Conservation (phyloP, 768 basidiomycete species). For the Exidia glandulosa region DNA sequence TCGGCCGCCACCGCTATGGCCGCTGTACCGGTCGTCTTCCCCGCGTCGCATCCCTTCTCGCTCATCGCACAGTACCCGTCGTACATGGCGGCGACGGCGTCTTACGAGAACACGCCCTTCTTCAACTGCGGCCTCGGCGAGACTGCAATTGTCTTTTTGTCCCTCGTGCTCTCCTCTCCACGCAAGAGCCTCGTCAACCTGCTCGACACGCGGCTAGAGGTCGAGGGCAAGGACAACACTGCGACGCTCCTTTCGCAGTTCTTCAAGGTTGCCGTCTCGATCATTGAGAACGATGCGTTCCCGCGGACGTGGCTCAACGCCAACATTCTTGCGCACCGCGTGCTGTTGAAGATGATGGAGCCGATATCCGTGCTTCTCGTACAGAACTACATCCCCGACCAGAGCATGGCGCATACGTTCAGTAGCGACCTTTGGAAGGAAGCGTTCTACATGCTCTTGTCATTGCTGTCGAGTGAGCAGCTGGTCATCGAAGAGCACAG, state of each 20-base stretch:
- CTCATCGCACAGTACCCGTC: slow-evolving; percentile 41
- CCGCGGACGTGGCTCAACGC: slow-evolving; percentile 87
- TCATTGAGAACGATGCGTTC: slow-evolving; percentile 80
- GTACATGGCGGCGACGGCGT: slow-evolving; percentile 21
- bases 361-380: slow-evolving; percentile 68
- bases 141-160: slow-evolving; percentile 72
- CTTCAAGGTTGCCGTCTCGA: slow-evolving; percentile 71
- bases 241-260: slow-evolving; percentile 58
- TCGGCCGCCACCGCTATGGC: slow-evolving; percentile 47
- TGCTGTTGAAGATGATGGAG: slow-evolving; percentile 81
- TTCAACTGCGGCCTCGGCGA: slow-evolving; percentile 79
- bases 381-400: slow-evolving; percentile 66
- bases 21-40: slow-evolving; percentile 70
- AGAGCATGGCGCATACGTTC: slow-evolving; percentile 53
- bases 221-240: slow-evolving; percentile 80
- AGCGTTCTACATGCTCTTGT: slow-evolving; percentile 70
- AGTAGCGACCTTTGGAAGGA: slow-evolving; percentile 72
- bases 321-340: slow-evolving; percentile 78
- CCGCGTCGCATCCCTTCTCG: slow-evolving; percentile 88
- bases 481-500: slow-evolving; percentile 91
- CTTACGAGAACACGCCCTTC: slow-evolving; percentile 31
- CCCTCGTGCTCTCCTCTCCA: slow-evolving; percentile 70
- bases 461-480: slow-evolving; percentile 79
- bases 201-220: slow-evolving; percentile 69
- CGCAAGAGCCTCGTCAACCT: slow-evolving; percentile 66